Evolutionary conservation across 2,329 filamentous ascomycete species (phyloP).

Genomic region (Cryphonectria carpinicola): DNA sequence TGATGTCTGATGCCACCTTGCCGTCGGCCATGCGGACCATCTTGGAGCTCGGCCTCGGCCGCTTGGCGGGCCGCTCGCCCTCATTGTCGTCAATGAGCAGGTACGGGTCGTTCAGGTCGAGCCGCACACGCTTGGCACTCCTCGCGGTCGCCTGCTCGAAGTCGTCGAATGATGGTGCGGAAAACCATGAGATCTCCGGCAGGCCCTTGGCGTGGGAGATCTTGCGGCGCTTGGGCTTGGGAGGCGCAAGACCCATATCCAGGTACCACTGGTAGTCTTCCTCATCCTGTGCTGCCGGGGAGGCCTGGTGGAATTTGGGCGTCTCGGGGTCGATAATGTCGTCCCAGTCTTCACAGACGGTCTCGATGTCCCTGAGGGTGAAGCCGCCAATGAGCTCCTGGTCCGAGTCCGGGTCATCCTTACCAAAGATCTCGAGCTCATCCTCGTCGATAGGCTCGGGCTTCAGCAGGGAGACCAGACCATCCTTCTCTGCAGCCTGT

Average conservation of each 20-base stretch:
- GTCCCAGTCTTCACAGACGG: conserved; percentile 88
- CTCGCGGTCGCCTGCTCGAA: conserved; percentile 74
- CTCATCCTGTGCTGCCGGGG: conserved; percentile 41
- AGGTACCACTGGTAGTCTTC: conserved; percentile 67
- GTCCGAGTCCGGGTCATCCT: conserved; percentile 54
- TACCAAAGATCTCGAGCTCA: conserved; percentile 47
- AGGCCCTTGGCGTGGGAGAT: conserved; percentile 57
- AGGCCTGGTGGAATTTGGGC: conserved; percentile 13
- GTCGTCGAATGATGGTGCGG: conserved; percentile 76
- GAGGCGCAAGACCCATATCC: conserved; percentile 59
- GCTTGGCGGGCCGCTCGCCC: conserved; percentile 64
- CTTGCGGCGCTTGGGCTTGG: conserved; percentile 64
- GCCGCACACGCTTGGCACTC: conserved; percentile 75
- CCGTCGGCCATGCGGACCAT: conserved; percentile 70
- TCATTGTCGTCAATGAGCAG: conserved; percentile 82
- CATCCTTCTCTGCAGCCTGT: conserved; percentile 53
- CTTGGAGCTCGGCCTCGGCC: conserved; percentile 58
- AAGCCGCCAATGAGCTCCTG: conserved; percentile 74
- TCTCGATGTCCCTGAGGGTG: conserved; percentile 77
- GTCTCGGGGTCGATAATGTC: conserved; percentile 58
- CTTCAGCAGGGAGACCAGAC: conserved; percentile 47
- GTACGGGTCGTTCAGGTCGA: conserved; percentile 88
- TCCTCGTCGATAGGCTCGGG: conserved; percentile 47
- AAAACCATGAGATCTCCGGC: conserved; percentile 61
- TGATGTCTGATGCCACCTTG: conserved; percentile 72